Base-by-base conservation (phyloP, 2,329 filamentous ascomycete genomes). In the Colletotrichum cordylinicola region DNA sequence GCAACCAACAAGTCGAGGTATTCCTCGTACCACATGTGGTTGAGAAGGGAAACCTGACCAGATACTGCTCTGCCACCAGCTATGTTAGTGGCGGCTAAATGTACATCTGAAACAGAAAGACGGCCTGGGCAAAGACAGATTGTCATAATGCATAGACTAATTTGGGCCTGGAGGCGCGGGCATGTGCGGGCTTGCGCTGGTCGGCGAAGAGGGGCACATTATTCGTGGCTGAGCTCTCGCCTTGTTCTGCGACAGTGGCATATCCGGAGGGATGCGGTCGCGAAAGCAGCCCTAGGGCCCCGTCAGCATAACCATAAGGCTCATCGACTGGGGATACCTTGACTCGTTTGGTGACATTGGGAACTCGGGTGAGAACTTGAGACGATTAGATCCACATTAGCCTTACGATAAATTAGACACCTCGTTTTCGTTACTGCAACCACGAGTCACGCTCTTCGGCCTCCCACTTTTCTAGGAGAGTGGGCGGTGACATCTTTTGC, bases 351-450 rank as follows among this genome's bases (percentile, higher is more conserved):
- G 43, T 48, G 43, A 48, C 43, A 48, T 48, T 6, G n/a, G 43
- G 43, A 48, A 48, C n/a, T n/a, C 18, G 43, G 10, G n/a, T 21
- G n/a, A 48, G 10, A 48, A 48, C 43, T 48, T 48, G 43, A 48
- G 43, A 48, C 43, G 43, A 48, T 48, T 9, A 0, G 43, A 21
- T 48, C 43, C 43, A 48, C 43, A 48, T 0, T 48, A 48, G 43
- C 43, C 43, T 21, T 48, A 5, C 0, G 43, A 21, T 1, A 21
- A 48, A 7, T 48, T 48, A 48, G 43, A 10, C 18, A 21, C 43
- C 43, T 21, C 43, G 43, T 6, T n/a, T 48, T 48, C 43, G 43
- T 21, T 21, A 0, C n/a, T 0, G 9, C 10, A 0, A 13, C 0
- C 43, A 48, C 43, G 43, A 48, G 43, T 21, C 43, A 21, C 43